A percentile compares a stretch with the other conserved stretches of the same genome.
Conservation (phyloP, 164 flowering plant genomes). For the Piper longum region DNA sequence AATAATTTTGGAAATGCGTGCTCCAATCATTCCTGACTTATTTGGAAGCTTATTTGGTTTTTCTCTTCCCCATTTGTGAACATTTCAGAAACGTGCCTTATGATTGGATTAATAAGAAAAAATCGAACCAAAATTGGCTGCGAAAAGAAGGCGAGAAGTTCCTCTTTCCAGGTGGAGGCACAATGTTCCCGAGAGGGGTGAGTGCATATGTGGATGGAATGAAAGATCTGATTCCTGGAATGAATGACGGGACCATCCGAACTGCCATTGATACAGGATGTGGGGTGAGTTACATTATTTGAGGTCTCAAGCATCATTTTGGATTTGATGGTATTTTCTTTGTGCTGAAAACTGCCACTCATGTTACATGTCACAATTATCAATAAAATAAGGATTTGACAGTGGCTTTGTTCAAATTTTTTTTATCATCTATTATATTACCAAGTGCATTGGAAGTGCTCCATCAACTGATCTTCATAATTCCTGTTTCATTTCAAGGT, state of each 20-base stretch:
- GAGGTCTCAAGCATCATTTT: no score
- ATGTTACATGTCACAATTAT: no score
- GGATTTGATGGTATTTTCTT: no score
- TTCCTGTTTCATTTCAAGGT: no score
- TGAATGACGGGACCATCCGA: constrained; percentile 79
- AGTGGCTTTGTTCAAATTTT: no score
- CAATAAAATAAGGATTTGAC: no score
- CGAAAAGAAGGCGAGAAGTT: constrained; percentile 88
- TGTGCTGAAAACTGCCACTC: no score
- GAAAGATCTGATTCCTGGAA: constrained; percentile 83
- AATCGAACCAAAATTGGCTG: constrained; percentile 91
- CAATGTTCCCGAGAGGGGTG: constrained; percentile 95
- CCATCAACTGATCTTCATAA: no score
- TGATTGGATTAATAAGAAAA: constrained; percentile 97
- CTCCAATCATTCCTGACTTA: background rate
- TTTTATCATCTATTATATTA: no score
- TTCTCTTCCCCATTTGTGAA: background rate
- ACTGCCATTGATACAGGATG: constrained; percentile 98
- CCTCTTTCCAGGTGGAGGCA: constrained; percentile 94
- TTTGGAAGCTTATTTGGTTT: background rate
- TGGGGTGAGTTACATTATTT: constrained; percentile 55
- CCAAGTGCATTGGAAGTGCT: no score
- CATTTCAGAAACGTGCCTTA: constrained; percentile 83
- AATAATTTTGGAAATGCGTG: background rate
- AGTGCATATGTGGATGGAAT: constrained; percentile 79